These are phyloP conservation scores for Talaromyces sp. DNA, from an alignment of 2,329 filamentous ascomycete species.

Conservation along the genomic window DNA sequence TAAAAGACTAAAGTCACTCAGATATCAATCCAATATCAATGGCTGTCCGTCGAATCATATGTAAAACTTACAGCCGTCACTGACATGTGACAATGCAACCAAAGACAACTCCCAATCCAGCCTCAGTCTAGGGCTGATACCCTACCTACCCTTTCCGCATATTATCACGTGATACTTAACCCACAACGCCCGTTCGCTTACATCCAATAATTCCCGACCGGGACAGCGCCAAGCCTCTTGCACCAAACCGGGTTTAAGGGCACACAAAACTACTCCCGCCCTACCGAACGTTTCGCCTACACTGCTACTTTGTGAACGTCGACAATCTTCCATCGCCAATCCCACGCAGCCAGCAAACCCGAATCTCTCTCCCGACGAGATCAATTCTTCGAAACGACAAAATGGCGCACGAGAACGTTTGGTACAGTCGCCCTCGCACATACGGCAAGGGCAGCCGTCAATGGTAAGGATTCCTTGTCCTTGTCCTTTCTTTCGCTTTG, in stretches of 20 bases:
- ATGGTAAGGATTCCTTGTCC: slow-evolving; percentile 65
- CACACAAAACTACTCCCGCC: slow-evolving; percentile 5
- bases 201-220: background rate
- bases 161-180: background rate
- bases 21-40: too few species aligned
- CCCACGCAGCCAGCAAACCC: background rate
- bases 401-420: slow-evolving; percentile 94
- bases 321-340: background rate
- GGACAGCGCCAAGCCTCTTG: background rate
- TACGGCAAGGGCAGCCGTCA: slow-evolving; percentile 87
- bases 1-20: background rate
- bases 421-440: slow-evolving; percentile 95
- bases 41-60: background rate
- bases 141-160: background rate
- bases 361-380: background rate
- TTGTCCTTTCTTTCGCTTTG: background rate
- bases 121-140: background rate
- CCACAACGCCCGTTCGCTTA: slow-evolving; percentile 4
- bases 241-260: slow-evolving; percentile 7
- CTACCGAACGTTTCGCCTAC: background rate
- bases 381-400: slow-evolving; percentile 33
- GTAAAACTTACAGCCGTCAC: too few species aligned
- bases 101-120: background rate
- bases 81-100: background rate
- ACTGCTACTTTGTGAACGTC: background rate